phyloP scores from a whole-genome alignment of 257 asterid species.

The Scutellaria galericulata region DNA sequence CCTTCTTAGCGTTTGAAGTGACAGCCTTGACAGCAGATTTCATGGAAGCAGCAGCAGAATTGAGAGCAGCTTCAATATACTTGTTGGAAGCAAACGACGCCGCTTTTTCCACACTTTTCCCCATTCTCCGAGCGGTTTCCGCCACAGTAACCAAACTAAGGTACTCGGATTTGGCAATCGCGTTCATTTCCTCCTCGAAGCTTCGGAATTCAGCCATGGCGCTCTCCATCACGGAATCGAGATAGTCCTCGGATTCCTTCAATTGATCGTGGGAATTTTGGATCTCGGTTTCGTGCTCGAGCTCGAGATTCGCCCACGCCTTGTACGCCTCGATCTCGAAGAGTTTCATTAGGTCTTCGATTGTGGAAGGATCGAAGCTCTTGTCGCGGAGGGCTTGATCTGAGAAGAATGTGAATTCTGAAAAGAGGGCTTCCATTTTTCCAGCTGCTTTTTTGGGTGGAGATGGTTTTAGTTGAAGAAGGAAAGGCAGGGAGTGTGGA shows the following conservation, averaged over 20 bases:
- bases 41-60: constrained; percentile 78
- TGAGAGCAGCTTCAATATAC: constrained; percentile 83
- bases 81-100: constrained; percentile 68
- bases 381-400: constrained; percentile 68
- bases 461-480: neutral
- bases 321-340: constrained; percentile 85
- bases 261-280: constrained; percentile 43
- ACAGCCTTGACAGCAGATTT: constrained; percentile 70
- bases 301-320: constrained; percentile 90
- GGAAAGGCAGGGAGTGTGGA: constrained; percentile 1
- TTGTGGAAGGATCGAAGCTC: constrained; percentile 71
- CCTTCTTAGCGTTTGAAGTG: constrained; percentile 65
- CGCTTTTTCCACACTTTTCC: constrained; percentile 61
- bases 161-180: constrained; percentile 49
- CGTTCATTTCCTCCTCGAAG: constrained; percentile 82
- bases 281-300: constrained; percentile 51
- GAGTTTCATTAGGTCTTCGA: constrained; percentile 75
- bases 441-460: neutral
- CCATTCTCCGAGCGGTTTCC: constrained; percentile 62
- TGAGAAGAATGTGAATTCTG: constrained; percentile 69
- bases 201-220: constrained; percentile 85
- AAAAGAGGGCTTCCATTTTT: constrained; percentile 77
- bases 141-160: constrained; percentile 53
- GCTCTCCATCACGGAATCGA: constrained; percentile 78
- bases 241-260: constrained; percentile 60